Percentiles rank a stretch among this genome's conserved stretches.
phyloP scores from a whole-genome alignment of 2,329 filamentous ascomycete species.

The Zasmidium cellare region DNA sequence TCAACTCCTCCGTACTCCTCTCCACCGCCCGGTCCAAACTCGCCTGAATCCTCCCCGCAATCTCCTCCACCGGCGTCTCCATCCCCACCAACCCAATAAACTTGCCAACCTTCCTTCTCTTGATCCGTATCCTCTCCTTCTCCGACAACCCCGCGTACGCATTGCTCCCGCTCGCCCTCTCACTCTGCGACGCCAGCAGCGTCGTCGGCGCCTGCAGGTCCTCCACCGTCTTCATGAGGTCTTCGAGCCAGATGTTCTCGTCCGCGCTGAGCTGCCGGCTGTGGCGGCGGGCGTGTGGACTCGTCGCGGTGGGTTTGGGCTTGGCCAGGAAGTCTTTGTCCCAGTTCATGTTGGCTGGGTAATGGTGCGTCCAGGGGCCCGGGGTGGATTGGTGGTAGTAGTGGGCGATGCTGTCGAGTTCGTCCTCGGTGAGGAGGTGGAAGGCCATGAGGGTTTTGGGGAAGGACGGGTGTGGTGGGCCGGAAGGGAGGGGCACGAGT shows the following conservation, averaged over 20 bases:
- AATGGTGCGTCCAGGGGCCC: conserved; percentile 55
- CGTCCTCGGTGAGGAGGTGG: conserved; percentile 69
- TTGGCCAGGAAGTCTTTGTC: conserved; percentile 40
- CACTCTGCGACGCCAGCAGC: conserved; percentile 5
- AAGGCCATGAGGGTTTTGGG: conserved; percentile 68
- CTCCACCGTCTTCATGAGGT: conserved; percentile 31
- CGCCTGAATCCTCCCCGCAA: conserved; percentile 41
- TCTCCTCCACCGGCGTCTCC: conserved; percentile 53
- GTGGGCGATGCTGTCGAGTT: conserved; percentile 68
- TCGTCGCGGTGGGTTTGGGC: conserved; percentile 8
- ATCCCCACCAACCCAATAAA: conserved; percentile 72
- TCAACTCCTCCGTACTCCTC: conserved; percentile 33
- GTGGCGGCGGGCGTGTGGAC: conserved; percentile 11
- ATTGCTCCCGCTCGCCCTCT: conserved; percentile 15
- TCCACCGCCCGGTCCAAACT: conserved; percentile 34
- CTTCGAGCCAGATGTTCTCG: conserved; percentile 26
- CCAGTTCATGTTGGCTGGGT: conserved; percentile 71
- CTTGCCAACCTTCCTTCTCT: conserved; percentile 69
- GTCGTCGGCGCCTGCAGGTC: conserved; percentile 38
- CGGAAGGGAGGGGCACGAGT: conserved; percentile 59
- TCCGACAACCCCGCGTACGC: conserved; percentile 35
- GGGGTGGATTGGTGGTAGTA: conserved; percentile 73
- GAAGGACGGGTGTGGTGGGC: conserved; percentile 64
- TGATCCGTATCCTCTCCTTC: conserved; percentile 48
- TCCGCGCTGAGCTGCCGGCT: conserved; percentile 20